Percentiles rank a stretch among this genome's conserved stretches.
These are phyloP conservation scores for Globisporangium abappressorium DNA, from an alignment of 352 stramenopile species.

Conservation along the genomic window DNA sequence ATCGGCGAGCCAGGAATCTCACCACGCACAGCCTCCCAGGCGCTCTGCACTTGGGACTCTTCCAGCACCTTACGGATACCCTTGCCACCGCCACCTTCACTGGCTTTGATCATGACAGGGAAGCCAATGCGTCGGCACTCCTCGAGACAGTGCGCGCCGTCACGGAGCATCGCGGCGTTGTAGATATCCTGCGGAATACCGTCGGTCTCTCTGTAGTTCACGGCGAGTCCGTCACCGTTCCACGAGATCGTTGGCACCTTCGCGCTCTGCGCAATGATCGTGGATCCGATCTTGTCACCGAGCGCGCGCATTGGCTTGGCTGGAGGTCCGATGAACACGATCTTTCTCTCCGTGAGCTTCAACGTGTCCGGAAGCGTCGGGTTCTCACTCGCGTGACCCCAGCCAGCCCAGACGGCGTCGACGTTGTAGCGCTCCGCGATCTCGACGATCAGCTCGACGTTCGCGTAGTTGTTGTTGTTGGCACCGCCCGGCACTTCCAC, in stretches of 20 bases:
- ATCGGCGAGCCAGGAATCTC: conserved; percentile 99
- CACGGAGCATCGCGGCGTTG: conserved; percentile 91
- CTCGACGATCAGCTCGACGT: conserved; percentile 98
- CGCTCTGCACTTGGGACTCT: conserved; percentile 89
- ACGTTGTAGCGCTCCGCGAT: conserved; percentile 95
- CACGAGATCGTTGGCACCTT: conserved; percentile 98
- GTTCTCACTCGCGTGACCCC: conserved; percentile 99
- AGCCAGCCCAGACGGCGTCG: conserved; percentile 98
- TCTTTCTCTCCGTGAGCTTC: conserved; percentile 85
- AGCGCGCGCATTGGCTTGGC: conserved; percentile 98
- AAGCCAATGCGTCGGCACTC: conserved; percentile 96
- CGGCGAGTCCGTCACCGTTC: conserved; percentile 96
- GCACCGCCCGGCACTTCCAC: conserved; percentile 99
- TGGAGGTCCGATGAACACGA: conserved; percentile 98
- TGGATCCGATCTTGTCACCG: conserved; percentile 99
- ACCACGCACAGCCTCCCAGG: conserved; percentile 96
- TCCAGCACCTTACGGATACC: conserved; percentile 96
- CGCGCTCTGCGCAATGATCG: conserved; percentile 99
- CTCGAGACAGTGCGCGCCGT: conserved; percentile 90
- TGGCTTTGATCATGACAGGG: conserved; percentile 99
- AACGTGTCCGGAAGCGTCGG: conserved; percentile 95
- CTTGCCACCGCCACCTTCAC: conserved; percentile 98
- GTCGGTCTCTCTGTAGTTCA: conserved; percentile 86
- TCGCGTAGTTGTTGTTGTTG: conserved; percentile 99
- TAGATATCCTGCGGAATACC: conserved; percentile 95